Evolutionary conservation across 2,329 filamentous ascomycete species (phyloP), one percentile per base, ranked within the genome.

Genomic region (Alternaria conjuncta): DNA sequence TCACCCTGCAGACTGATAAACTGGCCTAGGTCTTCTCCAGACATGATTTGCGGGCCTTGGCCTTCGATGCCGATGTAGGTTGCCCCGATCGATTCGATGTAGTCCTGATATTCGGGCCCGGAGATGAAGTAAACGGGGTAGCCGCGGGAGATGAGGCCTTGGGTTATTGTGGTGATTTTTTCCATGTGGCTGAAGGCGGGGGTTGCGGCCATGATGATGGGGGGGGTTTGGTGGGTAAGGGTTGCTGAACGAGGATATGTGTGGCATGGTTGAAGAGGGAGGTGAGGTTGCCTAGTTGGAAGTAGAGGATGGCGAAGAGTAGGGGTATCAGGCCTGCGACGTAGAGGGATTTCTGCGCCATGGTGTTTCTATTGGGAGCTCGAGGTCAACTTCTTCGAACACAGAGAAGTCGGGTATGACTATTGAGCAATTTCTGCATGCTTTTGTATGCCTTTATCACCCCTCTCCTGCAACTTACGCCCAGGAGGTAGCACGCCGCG

Each of bases 121-220:
- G 78, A 76, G 28, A 85, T 75, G 64, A 84, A 82, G 5, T 78
- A 81, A 3, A 83, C 71, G 9, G 79, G 71, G 58, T 82, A 84
- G 15, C 82, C 83, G 12, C 77, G 73, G 13, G 68, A 64, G 18
- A 81, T 65, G 15, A 84, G 73, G 21, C 82, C 72, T n/a, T 70
- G 69, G 2, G 79, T 77, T 13, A 84, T 75, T 25, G 69, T 60
- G 9, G 68, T 60, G 44, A 71, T 50, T n/a, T 68, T 72, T 46
- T 70, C 69, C 20, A 74, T 63, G 55, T 75, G 71, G 41, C 68
- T 66, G 47, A 68, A 72, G 47, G 58, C 61, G 4, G 67, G 62
- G 15, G 65, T 55, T 12, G 65, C 58, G n/a, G 63, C 67, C 54
- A 73, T 68, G 41, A 73, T 49, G 18, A 74, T 66, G 28, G 71